Conservation (phyloP, 768 basidiomycete species). For the Hebeloma cylindrosporum region DNA sequence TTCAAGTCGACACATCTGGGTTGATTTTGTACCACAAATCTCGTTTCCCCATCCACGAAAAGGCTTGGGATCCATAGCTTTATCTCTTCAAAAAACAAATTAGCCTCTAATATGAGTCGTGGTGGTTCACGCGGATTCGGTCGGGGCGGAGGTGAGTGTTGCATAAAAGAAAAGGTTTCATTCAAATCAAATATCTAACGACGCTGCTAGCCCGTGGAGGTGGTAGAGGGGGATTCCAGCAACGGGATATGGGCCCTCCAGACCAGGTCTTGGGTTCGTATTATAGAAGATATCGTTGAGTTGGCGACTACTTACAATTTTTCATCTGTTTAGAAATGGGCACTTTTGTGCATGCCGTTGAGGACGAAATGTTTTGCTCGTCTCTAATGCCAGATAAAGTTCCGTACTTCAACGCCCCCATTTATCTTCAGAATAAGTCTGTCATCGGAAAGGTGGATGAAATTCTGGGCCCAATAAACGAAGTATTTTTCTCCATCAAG, state of each 20-base stretch:
- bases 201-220: slow-evolving; percentile 50
- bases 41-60: too few species aligned
- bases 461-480: slow-evolving; percentile 98
- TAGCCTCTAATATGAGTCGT: slow-evolving; percentile 31
- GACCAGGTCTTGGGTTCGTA: slow-evolving; percentile 70
- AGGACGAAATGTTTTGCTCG: slow-evolving; percentile 96
- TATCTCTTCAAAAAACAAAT: not conserved
- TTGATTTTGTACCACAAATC: too few species aligned
- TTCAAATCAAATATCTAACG: slow-evolving; percentile 6
- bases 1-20: too few species aligned
- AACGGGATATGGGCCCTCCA: slow-evolving; percentile 76
- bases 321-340: slow-evolving; percentile 98
- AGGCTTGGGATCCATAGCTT: too few species aligned
- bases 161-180: not conserved
- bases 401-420: slow-evolving; percentile 98
- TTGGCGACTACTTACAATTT: not conserved
- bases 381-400: slow-evolving; percentile 87
- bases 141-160: slow-evolving; percentile 49
- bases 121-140: slow-evolving; percentile 56
- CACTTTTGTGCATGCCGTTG: slow-evolving; percentile 90
- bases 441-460: slow-evolving; percentile 97
- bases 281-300: not conserved
- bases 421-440: slow-evolving; percentile 96
- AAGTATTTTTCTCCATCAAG: slow-evolving; percentile 97
- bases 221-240: slow-evolving; percentile 70